Conservation (phyloP, 2,329 filamentous ascomycete species). For the Ampelomyces quisqualis region DNA sequence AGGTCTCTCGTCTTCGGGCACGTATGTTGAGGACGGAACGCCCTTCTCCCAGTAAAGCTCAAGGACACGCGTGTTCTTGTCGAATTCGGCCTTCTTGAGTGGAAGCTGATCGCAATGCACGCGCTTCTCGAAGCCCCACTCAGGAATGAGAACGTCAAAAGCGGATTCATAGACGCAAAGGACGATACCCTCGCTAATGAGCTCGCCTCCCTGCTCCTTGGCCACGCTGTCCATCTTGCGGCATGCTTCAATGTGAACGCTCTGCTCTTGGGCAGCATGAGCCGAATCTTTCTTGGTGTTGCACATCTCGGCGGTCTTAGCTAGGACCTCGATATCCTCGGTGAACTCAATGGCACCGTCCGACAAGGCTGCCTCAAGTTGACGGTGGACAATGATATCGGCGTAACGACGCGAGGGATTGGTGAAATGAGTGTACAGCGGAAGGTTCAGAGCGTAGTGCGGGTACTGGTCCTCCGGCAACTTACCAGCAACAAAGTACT, state of each 20-base stretch:
- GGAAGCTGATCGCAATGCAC: conserved; percentile 98
- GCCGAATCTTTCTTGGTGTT: conserved; percentile 99
- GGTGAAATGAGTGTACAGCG: conserved; percentile 96
- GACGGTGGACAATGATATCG: conserved; percentile 92
- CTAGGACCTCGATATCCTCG: conserved; percentile 83
- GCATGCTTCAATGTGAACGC: conserved; percentile 97
- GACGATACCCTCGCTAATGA: conserved; percentile 94
- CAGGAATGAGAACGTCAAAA: conserved; percentile 95
- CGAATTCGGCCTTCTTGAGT: conserved; percentile 97
- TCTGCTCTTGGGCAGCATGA: conserved; percentile 96
- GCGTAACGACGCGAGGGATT: conserved; percentile 92
- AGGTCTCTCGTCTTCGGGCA: conserved; percentile 94
- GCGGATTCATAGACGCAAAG: conserved; percentile 98
- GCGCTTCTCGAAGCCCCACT: conserved; percentile 98
- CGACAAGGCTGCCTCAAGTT: conserved; percentile 83
- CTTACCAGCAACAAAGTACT: conserved; percentile 87
- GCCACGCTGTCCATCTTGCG: conserved; percentile 91
- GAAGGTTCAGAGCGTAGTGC: conserved; percentile 90
- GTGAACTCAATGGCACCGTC: conserved; percentile 79
- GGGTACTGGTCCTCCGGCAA: conserved; percentile 73
- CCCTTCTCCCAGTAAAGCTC: conserved; percentile 99
- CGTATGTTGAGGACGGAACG: conserved; percentile 90
- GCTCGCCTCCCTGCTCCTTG: conserved; percentile 81
- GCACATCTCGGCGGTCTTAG: conserved; percentile 91
- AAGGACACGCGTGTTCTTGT: conserved; percentile 90